Base-by-base conservation (phyloP, 345 rosid genomes). In the thale cress (Arabidopsis thaliana) region DNA sequence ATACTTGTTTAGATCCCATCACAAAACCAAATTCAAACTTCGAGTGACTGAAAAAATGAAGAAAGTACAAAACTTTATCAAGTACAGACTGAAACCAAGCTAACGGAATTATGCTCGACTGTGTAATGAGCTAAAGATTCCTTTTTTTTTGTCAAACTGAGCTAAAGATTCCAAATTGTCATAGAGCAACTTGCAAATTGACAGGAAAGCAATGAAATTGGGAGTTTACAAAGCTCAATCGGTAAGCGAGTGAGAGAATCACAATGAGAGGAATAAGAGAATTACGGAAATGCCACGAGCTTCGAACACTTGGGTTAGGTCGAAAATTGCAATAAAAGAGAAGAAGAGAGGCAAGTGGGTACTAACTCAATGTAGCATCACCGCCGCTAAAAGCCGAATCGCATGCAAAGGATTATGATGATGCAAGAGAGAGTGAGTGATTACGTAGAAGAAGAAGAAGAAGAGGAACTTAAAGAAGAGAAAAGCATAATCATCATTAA, bases 1-100 rank as follows among this genome's bases (percentile, higher is more conserved):
- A 64, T 82, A 80, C 87, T 32, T 73, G 85, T 60, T 75, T 87
- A 8, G 93, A 77, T 71, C 93, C 85, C 99, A 95, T 94, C 78
- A 66, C 32, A 28, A 78, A 67, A 78, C 71, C 61, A 77, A 73
- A 58, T 10, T 68, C 80, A 59, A 71, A 61, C 56, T 77, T 53
- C 59, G 75, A 8, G 30, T 16, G n/a, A 49, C 78, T 66, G 57
- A 63, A 49, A 65, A 60, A 46, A 48, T 3, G 42, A 23, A 60
- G 45, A 66, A 69, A 69, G 46, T 16, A 44, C 0, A 5, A 52
- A 6, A 56, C 28, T 20, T 8, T 7, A 12, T 65, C 57, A 72
- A 0, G 20, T 16, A 16, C 20, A 16, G 20, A 16, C 20, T 16
- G 20, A 16, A 16, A 16, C 20, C 20, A 16, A 37, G 30, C 30